phyloP scores from a whole-genome alignment of 1,139 yeast genomes.

The Yamadazyma diospyri region DNA sequence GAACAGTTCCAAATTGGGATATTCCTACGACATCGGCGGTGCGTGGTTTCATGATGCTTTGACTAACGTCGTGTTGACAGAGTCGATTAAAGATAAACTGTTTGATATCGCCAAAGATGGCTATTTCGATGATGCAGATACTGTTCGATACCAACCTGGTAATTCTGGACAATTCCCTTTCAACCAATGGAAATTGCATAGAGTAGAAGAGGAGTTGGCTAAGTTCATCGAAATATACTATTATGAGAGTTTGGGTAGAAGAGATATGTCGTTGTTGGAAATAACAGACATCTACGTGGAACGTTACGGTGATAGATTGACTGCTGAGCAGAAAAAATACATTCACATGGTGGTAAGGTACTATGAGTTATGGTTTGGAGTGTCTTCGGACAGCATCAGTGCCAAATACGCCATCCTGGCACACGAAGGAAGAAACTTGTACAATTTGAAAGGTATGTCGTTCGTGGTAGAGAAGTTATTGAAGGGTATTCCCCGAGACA shows the following conservation, averaged over 20 bases:
- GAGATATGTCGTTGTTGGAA: slow-evolving; percentile 51
- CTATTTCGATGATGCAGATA: slow-evolving; percentile 52
- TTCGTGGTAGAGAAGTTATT: slow-evolving; percentile 45
- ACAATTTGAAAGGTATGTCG: slow-evolving; percentile 59
- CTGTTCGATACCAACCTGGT: slow-evolving; percentile 47
- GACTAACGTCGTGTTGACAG: slow-evolving; percentile 49
- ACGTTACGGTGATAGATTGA: slow-evolving; percentile 43
- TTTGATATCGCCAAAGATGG: slow-evolving; percentile 30
- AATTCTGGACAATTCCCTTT: slow-evolving; percentile 26
- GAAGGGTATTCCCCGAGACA: slow-evolving; percentile 32
- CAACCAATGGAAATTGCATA: slow-evolving; percentile 23
- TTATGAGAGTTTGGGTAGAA: slow-evolving; percentile 39
- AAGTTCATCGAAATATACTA: slow-evolving; percentile 56
- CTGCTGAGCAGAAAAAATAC: slow-evolving; percentile 47
- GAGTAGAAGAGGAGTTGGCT: slow-evolving; percentile 55
- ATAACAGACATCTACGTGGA: slow-evolving; percentile 45
- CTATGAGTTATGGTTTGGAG: slow-evolving; percentile 77
- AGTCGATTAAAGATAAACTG: slow-evolving; percentile 21
- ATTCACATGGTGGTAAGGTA: slow-evolving; percentile 52
- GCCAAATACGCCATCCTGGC: slow-evolving; percentile 64
- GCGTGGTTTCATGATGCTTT: slow-evolving; percentile 88
- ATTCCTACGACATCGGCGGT: slow-evolving; percentile 72
- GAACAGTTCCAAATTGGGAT: slow-evolving; percentile 29
- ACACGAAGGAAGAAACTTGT: slow-evolving; percentile 72
- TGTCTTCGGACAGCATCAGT: slow-evolving; percentile 62